Evolutionary conservation across 164 flowering plant genomes (phyloP).

Genomic region (Houttuynia cordata): DNA sequence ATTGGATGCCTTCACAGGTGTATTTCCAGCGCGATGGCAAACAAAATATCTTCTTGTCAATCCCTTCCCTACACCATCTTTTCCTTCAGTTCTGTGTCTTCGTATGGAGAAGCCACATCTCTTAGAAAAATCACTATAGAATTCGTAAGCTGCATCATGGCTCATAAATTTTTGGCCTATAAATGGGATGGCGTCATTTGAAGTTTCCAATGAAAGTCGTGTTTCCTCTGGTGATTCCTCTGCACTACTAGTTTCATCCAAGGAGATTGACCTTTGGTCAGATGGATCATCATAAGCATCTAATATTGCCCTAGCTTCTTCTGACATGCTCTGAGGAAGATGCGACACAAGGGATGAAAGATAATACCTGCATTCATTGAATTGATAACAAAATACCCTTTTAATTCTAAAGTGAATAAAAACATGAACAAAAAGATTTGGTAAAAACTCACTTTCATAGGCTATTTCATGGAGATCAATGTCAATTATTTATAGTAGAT

Average conservation of each 20-base stretch:
- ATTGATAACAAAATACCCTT: too few relatives aligned
- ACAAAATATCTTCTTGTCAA: conserved; percentile 89
- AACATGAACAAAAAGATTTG: too few relatives aligned
- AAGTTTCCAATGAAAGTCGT: conserved; percentile 56
- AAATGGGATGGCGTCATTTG: conserved; percentile 56
- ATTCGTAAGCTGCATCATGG: conserved; percentile 92
- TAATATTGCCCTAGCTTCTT: conserved; percentile 46
- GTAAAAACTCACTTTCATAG: too few relatives aligned
- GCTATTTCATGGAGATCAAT: too few relatives aligned
- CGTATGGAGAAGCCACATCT: conserved; percentile 85
- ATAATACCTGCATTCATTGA: too few relatives aligned
- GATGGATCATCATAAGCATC: conserved; percentile 66
- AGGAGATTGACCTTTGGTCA: conserved; percentile 71
- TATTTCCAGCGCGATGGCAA: conserved; percentile 93
- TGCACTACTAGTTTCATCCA: conserved; percentile 74
- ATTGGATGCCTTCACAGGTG: conserved; percentile 55
- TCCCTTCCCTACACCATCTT: conserved; percentile 93
- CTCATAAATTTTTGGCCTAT: conserved; percentile 74
- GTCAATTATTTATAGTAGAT: too few relatives aligned
- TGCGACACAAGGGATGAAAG: too few relatives aligned
- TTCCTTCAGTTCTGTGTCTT: conserved; percentile 87
- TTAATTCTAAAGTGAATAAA: too few relatives aligned
- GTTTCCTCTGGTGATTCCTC: conserved; percentile 77
- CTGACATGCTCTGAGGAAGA: conserved; percentile 11
- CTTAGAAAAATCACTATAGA: conserved; percentile 78